Evolutionary conservation across 1,284 basidiomycete genomes (phyloP).

Genomic region (Anthracocystis setariae): DNA sequence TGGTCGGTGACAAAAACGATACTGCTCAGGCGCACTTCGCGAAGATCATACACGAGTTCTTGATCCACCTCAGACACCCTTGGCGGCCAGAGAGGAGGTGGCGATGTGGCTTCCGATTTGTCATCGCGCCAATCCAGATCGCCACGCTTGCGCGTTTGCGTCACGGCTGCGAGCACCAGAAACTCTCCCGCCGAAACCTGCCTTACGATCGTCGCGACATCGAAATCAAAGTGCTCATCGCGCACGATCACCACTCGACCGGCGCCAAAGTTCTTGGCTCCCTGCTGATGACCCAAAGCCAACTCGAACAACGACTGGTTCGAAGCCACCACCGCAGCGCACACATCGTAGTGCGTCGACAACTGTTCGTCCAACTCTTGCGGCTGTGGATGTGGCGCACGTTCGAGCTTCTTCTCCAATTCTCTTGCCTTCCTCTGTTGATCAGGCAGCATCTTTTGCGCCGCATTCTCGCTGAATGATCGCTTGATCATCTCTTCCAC

Average conservation of each 20-base stretch:
- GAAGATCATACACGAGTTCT: constrained; percentile 75
- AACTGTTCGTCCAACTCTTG: constrained; percentile 75
- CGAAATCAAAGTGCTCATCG: constrained; percentile 77
- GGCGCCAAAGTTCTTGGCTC: constrained; percentile 75
- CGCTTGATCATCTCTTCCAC: constrained; percentile 99
- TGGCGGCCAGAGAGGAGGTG: constrained; percentile 44
- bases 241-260: constrained; percentile 86
- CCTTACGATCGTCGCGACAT: constrained; percentile 81
- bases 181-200: constrained; percentile 74
- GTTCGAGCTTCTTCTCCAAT: constrained; percentile 77
- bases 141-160: constrained; percentile 72
- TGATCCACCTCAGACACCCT: constrained; percentile 6
- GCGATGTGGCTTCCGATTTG: neutral
- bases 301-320: constrained; percentile 78
- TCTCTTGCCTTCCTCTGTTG: constrained; percentile 83
- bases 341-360: constrained; percentile 80
- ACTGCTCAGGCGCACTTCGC: constrained; percentile 77
- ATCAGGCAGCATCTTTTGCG: constrained; percentile 89
- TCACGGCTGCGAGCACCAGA: constrained; percentile 78
- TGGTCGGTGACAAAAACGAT: constrained; percentile 80
- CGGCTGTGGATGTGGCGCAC: constrained; percentile 75
- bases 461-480: constrained; percentile 96
- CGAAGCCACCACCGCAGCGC: constrained; percentile 74
- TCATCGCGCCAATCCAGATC: constrained; percentile 14
- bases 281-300: constrained; percentile 75